phyloP scores from a whole-genome alignment of 2,329 filamentous ascomycete species.

The Aspergillus latus region DNA sequence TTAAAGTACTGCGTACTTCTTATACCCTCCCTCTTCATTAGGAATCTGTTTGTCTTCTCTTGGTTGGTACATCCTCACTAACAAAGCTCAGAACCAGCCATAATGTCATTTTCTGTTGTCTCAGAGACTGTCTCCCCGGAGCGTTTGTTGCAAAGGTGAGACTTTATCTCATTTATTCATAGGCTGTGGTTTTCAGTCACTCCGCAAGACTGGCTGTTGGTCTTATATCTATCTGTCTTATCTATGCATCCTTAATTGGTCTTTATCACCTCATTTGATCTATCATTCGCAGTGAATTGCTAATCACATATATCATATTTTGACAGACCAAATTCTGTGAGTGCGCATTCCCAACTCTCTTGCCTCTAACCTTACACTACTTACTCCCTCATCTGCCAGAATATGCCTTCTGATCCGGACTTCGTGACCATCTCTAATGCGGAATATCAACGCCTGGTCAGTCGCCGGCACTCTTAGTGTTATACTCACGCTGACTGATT shows the following conservation, averaged over 20 bases:
- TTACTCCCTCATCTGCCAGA: constrained; percentile 24
- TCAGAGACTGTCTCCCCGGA: constrained; percentile 63
- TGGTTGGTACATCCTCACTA: constrained; percentile 2
- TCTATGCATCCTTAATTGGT: neutral
- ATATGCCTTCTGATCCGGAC: constrained; percentile 37
- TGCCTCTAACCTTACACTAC: neutral
- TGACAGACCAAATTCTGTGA: constrained; percentile 16
- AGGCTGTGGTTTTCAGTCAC: neutral
- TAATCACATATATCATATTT: neutral
- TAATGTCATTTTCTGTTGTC: constrained; percentile 50
- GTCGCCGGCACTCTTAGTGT: constrained; percentile 19
- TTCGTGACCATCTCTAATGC: constrained; percentile 58
- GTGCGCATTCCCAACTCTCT: neutral
- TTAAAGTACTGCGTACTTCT: neutral
- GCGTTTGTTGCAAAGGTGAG: constrained; percentile 62
- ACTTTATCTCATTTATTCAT: constrained; percentile 7
- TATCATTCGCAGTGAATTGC: neutral
- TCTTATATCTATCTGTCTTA: neutral
- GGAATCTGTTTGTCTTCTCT: neutral
- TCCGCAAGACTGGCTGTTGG: neutral
- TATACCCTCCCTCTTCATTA: neutral
- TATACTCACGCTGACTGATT: neutral
- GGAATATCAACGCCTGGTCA: constrained; percentile 63
- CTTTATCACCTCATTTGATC: neutral
- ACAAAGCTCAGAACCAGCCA: constrained; percentile 4